A percentile compares a stretch with the other conserved stretches of the same genome.
Conservation (phyloP, 2,329 filamentous ascomycete genomes). For the Hymenoscyphus occultus region DNA sequence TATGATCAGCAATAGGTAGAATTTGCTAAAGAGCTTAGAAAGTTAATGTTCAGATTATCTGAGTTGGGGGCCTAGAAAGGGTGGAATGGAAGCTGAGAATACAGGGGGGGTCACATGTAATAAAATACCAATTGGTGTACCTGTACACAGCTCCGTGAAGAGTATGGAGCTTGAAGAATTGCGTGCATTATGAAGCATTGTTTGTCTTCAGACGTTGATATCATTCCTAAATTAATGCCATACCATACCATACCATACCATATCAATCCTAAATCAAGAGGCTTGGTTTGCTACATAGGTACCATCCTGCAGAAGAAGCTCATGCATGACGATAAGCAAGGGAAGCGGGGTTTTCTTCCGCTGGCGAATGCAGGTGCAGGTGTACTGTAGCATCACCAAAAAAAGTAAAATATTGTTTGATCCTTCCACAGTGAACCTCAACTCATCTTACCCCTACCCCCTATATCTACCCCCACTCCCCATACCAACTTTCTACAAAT, state of each 20-base stretch:
- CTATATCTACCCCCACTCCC: not conserved
- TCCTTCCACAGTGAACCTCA: not conserved
- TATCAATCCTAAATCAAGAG: too few relatives aligned
- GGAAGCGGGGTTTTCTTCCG: constrained; percentile 3
- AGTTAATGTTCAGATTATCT: not conserved
- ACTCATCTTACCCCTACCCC: not conserved
- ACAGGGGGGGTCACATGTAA: not conserved
- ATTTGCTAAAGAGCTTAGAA: not conserved
- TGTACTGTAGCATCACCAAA: not conserved
- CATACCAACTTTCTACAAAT: not conserved
- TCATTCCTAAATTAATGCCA: too few relatives aligned
- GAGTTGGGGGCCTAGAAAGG: not conserved
- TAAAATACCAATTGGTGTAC: not conserved
- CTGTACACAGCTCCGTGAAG: too few relatives aligned
- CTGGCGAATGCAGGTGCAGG: not conserved
- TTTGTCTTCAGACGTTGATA: too few relatives aligned
- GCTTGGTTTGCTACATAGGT: too few relatives aligned
- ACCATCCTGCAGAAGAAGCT: not conserved
- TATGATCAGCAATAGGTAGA: not conserved
- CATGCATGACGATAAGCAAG: constrained; percentile 3
- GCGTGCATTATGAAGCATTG: too few relatives aligned
- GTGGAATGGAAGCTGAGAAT: not conserved
- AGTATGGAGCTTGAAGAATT: too few relatives aligned
- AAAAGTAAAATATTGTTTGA: constrained; percentile 1
- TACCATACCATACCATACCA: too few relatives aligned